phyloP scores from a whole-genome alignment of 345 rosid genomes.

The Lepidium aucheri region DNA sequence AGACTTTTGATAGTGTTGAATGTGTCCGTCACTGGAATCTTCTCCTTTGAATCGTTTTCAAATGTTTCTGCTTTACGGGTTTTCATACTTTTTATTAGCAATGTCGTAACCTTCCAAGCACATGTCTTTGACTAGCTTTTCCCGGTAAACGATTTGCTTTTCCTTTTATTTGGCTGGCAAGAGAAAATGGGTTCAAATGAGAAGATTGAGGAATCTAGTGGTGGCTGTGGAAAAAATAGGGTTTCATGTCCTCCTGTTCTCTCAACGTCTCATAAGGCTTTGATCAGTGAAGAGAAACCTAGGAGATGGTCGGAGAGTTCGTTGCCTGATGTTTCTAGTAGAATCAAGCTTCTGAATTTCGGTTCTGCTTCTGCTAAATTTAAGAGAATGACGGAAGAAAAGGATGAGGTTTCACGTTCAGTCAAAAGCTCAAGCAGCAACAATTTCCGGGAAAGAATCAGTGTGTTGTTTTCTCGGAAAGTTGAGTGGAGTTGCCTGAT shows the following conservation, averaged over 20 bases:
- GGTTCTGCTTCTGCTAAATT: constrained; percentile 59
- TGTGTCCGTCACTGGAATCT: neutral
- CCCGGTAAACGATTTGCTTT: neutral
- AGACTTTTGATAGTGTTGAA: constrained; percentile 15
- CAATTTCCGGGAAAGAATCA: constrained; percentile 41
- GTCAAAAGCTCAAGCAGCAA: constrained; percentile 39
- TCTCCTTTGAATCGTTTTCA: constrained; percentile 12
- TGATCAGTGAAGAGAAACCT: constrained; percentile 30
- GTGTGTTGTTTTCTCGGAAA: constrained; percentile 40
- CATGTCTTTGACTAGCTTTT: constrained; percentile 23
- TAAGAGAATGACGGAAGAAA: constrained; percentile 51
- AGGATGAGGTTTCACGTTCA: constrained; percentile 53
- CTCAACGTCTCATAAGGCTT: constrained; percentile 33
- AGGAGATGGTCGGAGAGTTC: constrained; percentile 16
- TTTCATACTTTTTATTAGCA: neutral
- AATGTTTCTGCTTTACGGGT: constrained; percentile 11
- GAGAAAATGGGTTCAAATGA: constrained; percentile 38
- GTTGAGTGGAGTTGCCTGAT: constrained; percentile 51
- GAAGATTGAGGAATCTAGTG: constrained; percentile 34
- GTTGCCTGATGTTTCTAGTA: constrained; percentile 22
- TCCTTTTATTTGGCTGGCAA: neutral
- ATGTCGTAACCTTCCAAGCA: constrained; percentile 16
- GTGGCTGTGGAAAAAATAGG: constrained; percentile 14
- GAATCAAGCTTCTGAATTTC: constrained; percentile 36
- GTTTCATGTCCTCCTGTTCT: constrained; percentile 27